Conservation (phyloP, 495 filamentous ascomycete genomes). For the Copromyces sp. region DNA sequence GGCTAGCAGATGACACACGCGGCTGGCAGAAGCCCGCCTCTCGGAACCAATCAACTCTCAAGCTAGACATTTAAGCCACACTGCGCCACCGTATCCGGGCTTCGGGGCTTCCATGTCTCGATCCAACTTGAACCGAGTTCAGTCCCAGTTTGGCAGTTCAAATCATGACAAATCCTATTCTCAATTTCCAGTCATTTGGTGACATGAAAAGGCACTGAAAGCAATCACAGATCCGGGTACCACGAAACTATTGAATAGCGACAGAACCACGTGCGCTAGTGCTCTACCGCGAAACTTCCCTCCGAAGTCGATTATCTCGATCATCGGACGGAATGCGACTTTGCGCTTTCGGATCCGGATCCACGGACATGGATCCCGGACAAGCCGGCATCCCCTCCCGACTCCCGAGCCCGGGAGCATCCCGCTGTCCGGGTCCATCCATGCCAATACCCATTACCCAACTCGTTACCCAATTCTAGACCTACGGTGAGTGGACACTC, state of each 20-base stretch:
- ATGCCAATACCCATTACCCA: not conserved
- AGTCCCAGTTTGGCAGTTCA: not conserved
- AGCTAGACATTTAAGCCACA: not conserved
- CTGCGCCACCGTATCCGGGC: not conserved
- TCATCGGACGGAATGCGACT: not conserved
- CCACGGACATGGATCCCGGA: not conserved
- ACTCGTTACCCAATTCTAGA: not conserved
- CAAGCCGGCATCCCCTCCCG: slow-evolving; percentile 4
- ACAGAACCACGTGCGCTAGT: not conserved
- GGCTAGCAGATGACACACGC: not conserved
- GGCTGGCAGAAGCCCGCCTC: not conserved
- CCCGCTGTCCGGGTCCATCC: not conserved
- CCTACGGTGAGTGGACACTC: not conserved
- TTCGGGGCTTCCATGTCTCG: not conserved
- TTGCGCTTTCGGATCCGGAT: not conserved
- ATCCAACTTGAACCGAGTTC: too few species aligned
- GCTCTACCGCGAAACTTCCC: not conserved
- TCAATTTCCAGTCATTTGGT: not conserved
- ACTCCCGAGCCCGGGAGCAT: not conserved
- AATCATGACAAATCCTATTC: not conserved
- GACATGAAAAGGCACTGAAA: not conserved
- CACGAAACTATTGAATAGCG: not conserved
- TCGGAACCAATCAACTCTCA: not conserved
- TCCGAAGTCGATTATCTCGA: not conserved
- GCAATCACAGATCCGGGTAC: not conserved